These are phyloP conservation scores for Hypoxylon perforatum DNA, from an alignment of 495 filamentous ascomycete genomes.

Conservation along the genomic window DNA sequence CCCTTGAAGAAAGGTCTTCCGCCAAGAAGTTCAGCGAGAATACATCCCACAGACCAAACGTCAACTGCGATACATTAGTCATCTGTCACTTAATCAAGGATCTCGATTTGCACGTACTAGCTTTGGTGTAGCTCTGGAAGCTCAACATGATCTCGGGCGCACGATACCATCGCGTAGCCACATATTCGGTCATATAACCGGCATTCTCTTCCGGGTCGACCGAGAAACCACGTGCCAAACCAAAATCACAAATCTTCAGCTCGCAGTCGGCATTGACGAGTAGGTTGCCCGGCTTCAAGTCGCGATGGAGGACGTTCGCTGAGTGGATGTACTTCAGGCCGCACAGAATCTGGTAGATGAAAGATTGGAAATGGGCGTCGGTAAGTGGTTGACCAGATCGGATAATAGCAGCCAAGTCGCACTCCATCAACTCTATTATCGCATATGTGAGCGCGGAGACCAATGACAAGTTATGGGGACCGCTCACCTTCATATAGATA, in stretches of 20 bases:
- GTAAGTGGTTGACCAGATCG: conserved; percentile 95
- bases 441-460: conserved; percentile 8
- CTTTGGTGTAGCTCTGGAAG: conserved; percentile 99
- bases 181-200: conserved; percentile 99
- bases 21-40: conserved; percentile 94
- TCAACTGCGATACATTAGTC: conserved; percentile 72
- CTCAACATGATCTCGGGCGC: conserved; percentile 99
- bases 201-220: conserved; percentile 98
- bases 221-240: conserved; percentile 93
- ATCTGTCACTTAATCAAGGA: not conserved
- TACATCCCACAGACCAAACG: conserved; percentile 99
- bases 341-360: conserved; percentile 94
- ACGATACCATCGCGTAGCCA: conserved; percentile 98
- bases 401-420: conserved; percentile 97
- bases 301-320: conserved; percentile 95
- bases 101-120: conserved; percentile 73
- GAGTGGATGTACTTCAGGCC: conserved; percentile 99
- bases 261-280: conserved; percentile 99
- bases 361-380: conserved; percentile 95
- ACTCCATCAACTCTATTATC: conserved; percentile 93
- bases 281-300: conserved; percentile 96
- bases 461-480: not conserved
- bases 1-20: conserved; percentile 99
- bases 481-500: conserved; percentile 94
- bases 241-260: conserved; percentile 99